Evolutionary conservation across 1,284 basidiomycete genomes (phyloP).

Genomic region (Boletus mariae): DNA sequence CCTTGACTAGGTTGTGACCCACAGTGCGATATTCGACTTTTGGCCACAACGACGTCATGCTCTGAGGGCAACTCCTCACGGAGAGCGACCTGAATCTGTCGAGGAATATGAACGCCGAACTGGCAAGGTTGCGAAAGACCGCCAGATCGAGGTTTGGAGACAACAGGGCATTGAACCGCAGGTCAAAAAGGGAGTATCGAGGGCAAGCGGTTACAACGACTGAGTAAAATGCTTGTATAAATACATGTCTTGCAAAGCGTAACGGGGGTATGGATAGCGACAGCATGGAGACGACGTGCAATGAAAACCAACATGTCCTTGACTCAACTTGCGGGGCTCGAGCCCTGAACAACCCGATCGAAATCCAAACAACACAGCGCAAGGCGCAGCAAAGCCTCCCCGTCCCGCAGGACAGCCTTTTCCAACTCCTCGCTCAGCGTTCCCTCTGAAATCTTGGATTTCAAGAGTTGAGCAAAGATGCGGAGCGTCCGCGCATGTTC

Average conservation of each 20-base stretch:
- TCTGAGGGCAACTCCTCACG: constrained; percentile 78
- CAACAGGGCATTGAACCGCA: constrained; percentile 50
- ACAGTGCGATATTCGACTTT: constrained; percentile 76
- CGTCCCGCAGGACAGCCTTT: constrained; percentile 24
- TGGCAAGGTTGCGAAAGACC: constrained; percentile 63
- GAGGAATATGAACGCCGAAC: constrained; percentile 63
- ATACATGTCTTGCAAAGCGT: neutral
- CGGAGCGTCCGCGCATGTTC: constrained; percentile 17
- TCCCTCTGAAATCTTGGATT: constrained; percentile 9
- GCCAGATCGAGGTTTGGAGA: constrained; percentile 63
- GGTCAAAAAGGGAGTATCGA: constrained; percentile 29
- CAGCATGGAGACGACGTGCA: neutral
- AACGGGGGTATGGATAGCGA: neutral
- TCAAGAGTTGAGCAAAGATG: constrained; percentile 15
- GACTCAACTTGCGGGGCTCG: neutral
- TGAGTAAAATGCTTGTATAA: constrained; percentile 15
- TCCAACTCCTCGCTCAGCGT: constrained; percentile 17
- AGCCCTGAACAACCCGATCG: constrained; percentile 17
- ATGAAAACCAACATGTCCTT: constrained; percentile 2
- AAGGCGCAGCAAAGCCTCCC: constrained; percentile 18
- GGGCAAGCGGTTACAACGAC: constrained; percentile 59
- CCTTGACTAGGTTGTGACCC: constrained; percentile 55
- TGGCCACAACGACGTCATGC: constrained; percentile 75
- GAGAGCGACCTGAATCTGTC: constrained; percentile 73
- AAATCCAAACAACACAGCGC: constrained; percentile 25